Base-by-base conservation (phyloP, 2,329 filamentous ascomycete species). In the Colletotrichum sansevieriae region DNA sequence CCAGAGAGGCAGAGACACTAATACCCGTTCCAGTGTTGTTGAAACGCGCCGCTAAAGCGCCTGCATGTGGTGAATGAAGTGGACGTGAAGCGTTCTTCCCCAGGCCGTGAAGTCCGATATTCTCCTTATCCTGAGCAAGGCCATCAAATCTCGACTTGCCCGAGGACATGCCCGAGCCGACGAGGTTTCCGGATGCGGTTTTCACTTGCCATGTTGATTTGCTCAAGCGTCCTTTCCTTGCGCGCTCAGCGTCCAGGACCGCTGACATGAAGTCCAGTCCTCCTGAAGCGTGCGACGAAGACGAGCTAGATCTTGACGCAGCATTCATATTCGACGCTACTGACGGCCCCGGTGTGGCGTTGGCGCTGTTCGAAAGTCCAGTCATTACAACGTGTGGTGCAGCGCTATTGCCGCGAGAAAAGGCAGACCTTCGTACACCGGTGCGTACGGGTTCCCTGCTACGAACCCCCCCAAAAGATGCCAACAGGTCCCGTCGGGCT, bases 151-250 rank as follows among this genome's bases (percentile, higher is more conserved):
- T 35, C 41, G 54, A 35, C 41, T 65, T 68, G 6, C n/a, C 33
- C 4, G 44, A 59, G 12, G 62, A 37, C n/a, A 54, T 68, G 3
- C 65, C 65, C 3, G 62, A 47, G 22, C 62, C 13, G n/a, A 65
- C 35, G 22, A 60, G 41, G 13, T 29, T 55, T 25, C 62, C 65
- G 12, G 47, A 35, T 18, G 39, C 47, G 13, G 61, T 46, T 20
- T 49, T 47, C 10, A 65, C 62, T 25, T 65, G 61, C 54, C 65
- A 68, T 8, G 54, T 56, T 6, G 65, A 68, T 10, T 55, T 55
- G 4, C 33, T 18, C 9, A 37, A 51, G 11, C 61, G 54, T 22
- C 65, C 65, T 47, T 55, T 62, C 13, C 33, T 52, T 0, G 62
- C 39, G 0, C 47, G 39, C 25, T 65, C 62, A 15, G 62, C 62